phyloP scores from a whole-genome alignment of 1,284 basidiomycete species.

The Grifola frondosa region DNA sequence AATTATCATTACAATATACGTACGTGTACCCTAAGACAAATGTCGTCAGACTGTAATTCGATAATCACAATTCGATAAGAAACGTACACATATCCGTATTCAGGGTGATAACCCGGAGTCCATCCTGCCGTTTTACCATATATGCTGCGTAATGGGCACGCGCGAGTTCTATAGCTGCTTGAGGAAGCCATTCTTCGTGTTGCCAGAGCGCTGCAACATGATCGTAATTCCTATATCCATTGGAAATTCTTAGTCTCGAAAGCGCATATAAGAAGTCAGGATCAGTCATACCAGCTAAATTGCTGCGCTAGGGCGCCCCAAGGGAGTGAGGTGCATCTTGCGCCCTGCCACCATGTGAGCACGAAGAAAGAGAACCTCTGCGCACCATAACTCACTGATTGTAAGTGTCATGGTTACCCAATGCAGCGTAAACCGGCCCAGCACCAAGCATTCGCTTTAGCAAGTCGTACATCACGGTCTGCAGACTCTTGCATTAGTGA shows the following conservation, averaged over 20 bases:
- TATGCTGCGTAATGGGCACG: constrained; percentile 75
- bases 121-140: constrained; percentile 66
- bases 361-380: constrained; percentile 6
- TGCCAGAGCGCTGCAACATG: constrained; percentile 70
- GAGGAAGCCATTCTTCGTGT: constrained; percentile 70
- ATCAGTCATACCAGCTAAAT: constrained; percentile 58
- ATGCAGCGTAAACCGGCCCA: constrained; percentile 68
- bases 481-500: too few species aligned
- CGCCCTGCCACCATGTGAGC: constrained; percentile 40
- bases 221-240: constrained; percentile 63
- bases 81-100: constrained; percentile 74
- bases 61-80: too few species aligned
- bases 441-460: constrained; percentile 59
- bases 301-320: constrained; percentile 53
- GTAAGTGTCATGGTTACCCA: constrained; percentile 80
- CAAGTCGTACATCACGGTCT: constrained; percentile 67
- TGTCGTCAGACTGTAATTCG: not conserved
- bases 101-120: constrained; percentile 71
- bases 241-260: not conserved
- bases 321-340: constrained; percentile 65
- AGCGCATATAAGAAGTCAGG: not conserved
- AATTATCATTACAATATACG: constrained; percentile 7
- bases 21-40: constrained; percentile 46
- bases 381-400: constrained; percentile 45
- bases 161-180: constrained; percentile 56